Evolutionary conservation across 495 filamentous ascomycete species (phyloP).

Genomic region (Aspergillus mulundensis): DNA sequence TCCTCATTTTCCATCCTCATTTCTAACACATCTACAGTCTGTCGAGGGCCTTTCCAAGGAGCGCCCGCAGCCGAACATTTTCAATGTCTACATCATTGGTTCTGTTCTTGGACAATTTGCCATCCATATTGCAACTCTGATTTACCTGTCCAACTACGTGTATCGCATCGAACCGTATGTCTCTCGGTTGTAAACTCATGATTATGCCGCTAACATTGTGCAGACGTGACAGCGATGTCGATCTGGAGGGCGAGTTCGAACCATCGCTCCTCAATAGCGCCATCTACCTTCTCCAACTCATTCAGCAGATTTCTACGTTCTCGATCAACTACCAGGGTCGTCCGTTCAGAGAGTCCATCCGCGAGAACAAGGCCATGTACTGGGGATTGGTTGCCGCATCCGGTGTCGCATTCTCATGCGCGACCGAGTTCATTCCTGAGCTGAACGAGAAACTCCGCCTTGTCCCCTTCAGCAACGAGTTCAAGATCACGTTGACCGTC

Average conservation of each 20-base stretch:
- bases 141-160: constrained; percentile 91
- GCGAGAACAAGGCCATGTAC: constrained; percentile 97
- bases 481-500: constrained; percentile 80
- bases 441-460: constrained; percentile 90
- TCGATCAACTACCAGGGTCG: constrained; percentile 99
- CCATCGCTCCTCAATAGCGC: constrained; percentile 95
- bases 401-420: constrained; percentile 88
- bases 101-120: constrained; percentile 97
- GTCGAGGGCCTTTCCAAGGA: constrained; percentile 96
- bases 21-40: constrained; percentile 49
- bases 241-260: constrained; percentile 92
- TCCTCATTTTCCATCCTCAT: too few relatives aligned
- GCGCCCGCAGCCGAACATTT: constrained; percentile 96
- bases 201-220: constrained; percentile 26
- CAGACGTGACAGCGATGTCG: constrained; percentile 67
- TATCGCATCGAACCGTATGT: constrained; percentile 75
- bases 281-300: constrained; percentile 95
- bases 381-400: constrained; percentile 88
- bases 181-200: background rate
- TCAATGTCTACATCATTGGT: constrained; percentile 98
- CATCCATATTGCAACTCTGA: constrained; percentile 87
- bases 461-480: constrained; percentile 86
- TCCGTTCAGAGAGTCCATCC: constrained; percentile 92
- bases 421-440: constrained; percentile 93
- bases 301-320: constrained; percentile 99